phyloP scores from a whole-genome alignment of 2,329 filamentous ascomycete species.

The Phialophora macrospora region DNA sequence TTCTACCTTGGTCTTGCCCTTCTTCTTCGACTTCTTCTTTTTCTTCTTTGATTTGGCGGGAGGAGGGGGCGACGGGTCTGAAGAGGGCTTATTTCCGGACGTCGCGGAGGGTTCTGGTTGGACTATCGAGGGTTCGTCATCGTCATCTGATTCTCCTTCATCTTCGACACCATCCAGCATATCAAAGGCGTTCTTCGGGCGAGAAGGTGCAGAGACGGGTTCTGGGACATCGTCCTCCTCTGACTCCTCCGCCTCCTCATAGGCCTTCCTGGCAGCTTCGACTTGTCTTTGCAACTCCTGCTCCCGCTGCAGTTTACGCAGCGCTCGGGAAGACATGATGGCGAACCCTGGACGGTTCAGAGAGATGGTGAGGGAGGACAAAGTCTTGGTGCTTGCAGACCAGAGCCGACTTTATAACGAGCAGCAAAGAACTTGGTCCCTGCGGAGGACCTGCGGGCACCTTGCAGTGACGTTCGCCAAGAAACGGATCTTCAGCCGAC shows the following conservation, averaged over 20 bases:
- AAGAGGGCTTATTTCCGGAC: constrained; percentile 34
- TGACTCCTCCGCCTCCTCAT: constrained; percentile 47
- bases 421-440: neutral
- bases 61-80: constrained; percentile 11
- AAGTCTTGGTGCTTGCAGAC: neutral
- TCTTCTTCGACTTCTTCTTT: constrained; percentile 65
- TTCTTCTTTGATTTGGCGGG: constrained; percentile 42
- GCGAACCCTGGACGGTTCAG: neutral
- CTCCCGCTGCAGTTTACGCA: constrained; percentile 67
- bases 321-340: constrained; percentile 68
- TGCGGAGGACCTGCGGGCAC: neutral
- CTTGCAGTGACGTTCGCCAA: neutral
- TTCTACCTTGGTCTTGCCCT: constrained; percentile 47
- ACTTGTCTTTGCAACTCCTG: constrained; percentile 62
- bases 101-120: constrained; percentile 32
- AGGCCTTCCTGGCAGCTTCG: constrained; percentile 44
- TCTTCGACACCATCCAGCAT: constrained; percentile 56
- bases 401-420: neutral
- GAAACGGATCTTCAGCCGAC: neutral
- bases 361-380: neutral
- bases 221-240: constrained; percentile 47
- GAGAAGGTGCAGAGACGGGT: constrained; percentile 19
- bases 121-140: constrained; percentile 38
- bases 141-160: constrained; percentile 45
- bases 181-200: constrained; percentile 55